Base-by-base conservation (phyloP, 805 yeast genomes). In the Myxozyma geophila region DNA sequence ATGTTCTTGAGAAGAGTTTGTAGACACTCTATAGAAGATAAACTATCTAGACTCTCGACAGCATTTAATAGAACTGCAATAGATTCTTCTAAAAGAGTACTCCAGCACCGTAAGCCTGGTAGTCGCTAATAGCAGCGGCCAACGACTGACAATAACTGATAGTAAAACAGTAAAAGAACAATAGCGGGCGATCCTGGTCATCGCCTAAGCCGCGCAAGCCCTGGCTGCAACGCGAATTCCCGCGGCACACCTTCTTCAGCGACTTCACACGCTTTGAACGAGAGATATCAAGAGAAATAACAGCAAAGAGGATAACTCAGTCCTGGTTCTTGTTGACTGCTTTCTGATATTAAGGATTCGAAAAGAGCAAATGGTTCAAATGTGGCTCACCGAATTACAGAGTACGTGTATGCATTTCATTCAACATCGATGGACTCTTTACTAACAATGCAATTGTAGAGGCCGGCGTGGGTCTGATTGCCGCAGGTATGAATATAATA, bases 401-500 rank as follows among this genome's bases (percentile, higher is more conserved):
- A 76, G 79, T 76, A 71, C 69, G 79, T 57, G 64, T 65, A 35
- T 65, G 68, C 4, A 70, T 37, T 12, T 17, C 10, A 39, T 13
- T 36, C 7, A 13, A 7, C 15, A 15, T 23, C 33, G 17, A 43
- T 40, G 23, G 35, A 9, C 35, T 21, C 10, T 15, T 8, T 13
- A 39, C 48, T 49, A 37, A 47, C 48, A 10, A 15, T 2, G 69
- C 60, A 60, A 59, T 17, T 55, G 35, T 65, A 90, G 96, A 92
- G 77, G 86, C 88, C 72, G 98, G 98, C 43, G 97, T 90, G 19
- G 97, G 90, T 1, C 88, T 92, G 80, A 90, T 97, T 3, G 92
- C 96, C 17, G 89, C 88, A 40, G 97, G 87, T 76, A 74, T 54
- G 75, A 70, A 23, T 10, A 9, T 39, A 19, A 19, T 21, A 28